These are phyloP conservation scores for Xylaria curta DNA, from an alignment of 495 filamentous ascomycete species.

Conservation along the genomic window DNA sequence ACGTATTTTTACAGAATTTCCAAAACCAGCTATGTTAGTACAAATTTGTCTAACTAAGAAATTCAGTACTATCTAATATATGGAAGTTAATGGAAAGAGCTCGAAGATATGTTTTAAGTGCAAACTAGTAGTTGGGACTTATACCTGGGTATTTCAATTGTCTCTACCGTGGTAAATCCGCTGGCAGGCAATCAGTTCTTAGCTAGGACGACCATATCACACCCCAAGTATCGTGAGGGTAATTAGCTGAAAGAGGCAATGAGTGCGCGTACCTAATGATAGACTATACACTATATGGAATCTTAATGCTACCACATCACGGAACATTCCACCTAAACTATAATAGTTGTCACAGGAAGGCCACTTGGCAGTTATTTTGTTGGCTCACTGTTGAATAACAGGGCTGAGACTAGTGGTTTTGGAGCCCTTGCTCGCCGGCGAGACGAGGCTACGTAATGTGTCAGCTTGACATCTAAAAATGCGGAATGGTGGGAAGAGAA, in stretches of 20 bases:
- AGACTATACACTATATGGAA: slow-evolving; percentile 1
- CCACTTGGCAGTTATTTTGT: background rate
- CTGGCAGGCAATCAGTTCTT: slow-evolving; percentile 18
- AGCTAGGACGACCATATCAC: background rate
- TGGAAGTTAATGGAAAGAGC: background rate
- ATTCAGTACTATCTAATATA: background rate
- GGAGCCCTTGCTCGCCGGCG: background rate
- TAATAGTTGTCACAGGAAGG: background rate
- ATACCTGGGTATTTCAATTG: background rate
- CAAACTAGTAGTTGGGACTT: too few species aligned
- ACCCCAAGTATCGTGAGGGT: background rate
- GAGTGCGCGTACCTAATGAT: background rate
- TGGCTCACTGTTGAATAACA: background rate
- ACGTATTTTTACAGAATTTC: background rate
- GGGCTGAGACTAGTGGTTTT: background rate
- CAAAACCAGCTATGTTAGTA: background rate
- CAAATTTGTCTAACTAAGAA: background rate
- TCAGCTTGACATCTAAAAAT: background rate
- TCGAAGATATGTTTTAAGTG: background rate
- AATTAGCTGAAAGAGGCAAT: slow-evolving; percentile 14
- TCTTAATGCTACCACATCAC: background rate
- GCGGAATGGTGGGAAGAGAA: background rate
- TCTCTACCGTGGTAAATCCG: background rate
- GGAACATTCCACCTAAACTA: background rate
- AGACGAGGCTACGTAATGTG: background rate